Conservation (phyloP, 2,329 filamentous ascomycete genomes). For the Cladophialophora bantiana region DNA sequence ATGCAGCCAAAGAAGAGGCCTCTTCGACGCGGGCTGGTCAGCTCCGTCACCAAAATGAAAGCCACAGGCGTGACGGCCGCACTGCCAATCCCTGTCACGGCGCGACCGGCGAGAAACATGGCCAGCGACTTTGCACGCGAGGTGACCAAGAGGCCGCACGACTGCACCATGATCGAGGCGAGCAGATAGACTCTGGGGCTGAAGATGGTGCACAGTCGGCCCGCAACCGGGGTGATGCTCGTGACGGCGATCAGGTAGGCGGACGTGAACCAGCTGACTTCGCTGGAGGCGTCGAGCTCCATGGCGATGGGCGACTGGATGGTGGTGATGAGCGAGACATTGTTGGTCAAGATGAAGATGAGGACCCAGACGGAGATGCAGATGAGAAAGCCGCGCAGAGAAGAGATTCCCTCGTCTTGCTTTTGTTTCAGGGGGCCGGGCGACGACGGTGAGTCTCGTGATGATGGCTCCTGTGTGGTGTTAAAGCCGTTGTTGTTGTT, state of each 20-base stretch:
- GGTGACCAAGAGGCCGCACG: slow-evolving; percentile 69
- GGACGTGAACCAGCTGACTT: slow-evolving; percentile 81
- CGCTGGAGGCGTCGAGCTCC: slow-evolving; percentile 75
- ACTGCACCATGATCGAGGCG: slow-evolving; percentile 64
- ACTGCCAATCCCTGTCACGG: slow-evolving; percentile 71
- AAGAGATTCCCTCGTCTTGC: slow-evolving; percentile 20
- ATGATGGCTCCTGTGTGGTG: not conserved
- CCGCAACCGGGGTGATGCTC: slow-evolving; percentile 71
- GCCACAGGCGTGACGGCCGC: slow-evolving; percentile 76
- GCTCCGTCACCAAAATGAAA: slow-evolving; percentile 77
- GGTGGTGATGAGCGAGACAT: slow-evolving; percentile 82
- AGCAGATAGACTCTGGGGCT: slow-evolving; percentile 68
- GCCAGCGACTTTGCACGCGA: slow-evolving; percentile 65
- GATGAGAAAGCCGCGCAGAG: slow-evolving; percentile 29
- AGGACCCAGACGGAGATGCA: slow-evolving; percentile 38
- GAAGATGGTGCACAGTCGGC: slow-evolving; percentile 77
- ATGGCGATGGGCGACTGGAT: slow-evolving; percentile 78
- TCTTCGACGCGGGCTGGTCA: slow-evolving; percentile 70
- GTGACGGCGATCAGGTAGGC: slow-evolving; percentile 72
- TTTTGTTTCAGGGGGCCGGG: not conserved
- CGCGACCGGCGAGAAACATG: slow-evolving; percentile 72
- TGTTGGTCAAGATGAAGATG: slow-evolving; percentile 49
- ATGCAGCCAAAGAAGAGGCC: slow-evolving; percentile 77
- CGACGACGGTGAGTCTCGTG: too few species aligned
- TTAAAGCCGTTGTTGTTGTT: not conserved